phyloP scores from a whole-genome alignment of 208 protist genomes.

The Crithidia brevicula region DNA sequence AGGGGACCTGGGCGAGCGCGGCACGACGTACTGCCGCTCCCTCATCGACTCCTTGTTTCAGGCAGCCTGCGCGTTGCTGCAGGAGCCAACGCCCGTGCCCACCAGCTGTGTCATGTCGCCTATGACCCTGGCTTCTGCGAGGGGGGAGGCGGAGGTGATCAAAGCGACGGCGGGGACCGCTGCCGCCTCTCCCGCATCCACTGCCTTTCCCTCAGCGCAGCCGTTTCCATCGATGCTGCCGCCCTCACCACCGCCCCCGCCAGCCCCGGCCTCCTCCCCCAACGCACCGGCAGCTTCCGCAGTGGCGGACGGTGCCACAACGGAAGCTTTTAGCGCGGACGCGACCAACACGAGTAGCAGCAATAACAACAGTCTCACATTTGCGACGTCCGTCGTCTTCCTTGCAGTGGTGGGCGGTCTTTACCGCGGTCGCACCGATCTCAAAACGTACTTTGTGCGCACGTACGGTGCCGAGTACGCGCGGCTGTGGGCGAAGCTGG shows the following conservation, averaged over 20 bases:
- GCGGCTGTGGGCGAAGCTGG: slow-evolving; percentile 42
- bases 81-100: not conserved
- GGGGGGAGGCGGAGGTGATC: not conserved
- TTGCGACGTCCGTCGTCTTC: slow-evolving; percentile 39
- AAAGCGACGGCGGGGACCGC: not conserved
- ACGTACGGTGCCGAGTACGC: slow-evolving; percentile 42
- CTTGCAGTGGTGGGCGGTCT: slow-evolving; percentile 51
- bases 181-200: not conserved
- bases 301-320: too few species aligned
- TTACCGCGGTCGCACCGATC: slow-evolving; percentile 41
- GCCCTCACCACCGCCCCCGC: too few species aligned
- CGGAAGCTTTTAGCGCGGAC: not conserved
- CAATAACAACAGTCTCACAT: slow-evolving; percentile 7
- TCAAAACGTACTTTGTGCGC: slow-evolving; percentile 46
- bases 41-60: slow-evolving; percentile 30
- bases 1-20: slow-evolving; percentile 12
- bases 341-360: not conserved
- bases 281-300: too few species aligned
- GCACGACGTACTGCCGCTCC: slow-evolving; percentile 20
- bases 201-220: not conserved
- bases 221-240: not conserved
- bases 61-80: slow-evolving; percentile 3
- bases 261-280: too few species aligned
- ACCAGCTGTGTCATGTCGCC: slow-evolving; percentile 8
- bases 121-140: not conserved